Percentiles rank a stretch among this genome's conserved stretches.
Conservation (phyloP, 345 rosid genomes). For the Cardiospermum halicacabum region DNA sequence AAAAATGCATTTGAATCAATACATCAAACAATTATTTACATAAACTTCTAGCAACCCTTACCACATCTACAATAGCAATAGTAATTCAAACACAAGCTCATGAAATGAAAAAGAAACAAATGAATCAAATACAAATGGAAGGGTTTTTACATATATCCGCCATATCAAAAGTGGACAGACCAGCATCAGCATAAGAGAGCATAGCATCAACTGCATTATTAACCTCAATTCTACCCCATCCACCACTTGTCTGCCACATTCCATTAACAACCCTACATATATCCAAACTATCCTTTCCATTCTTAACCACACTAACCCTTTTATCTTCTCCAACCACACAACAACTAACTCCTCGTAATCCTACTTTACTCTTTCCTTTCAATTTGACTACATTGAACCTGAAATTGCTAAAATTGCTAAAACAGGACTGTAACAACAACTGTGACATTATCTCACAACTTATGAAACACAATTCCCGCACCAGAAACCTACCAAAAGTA, state of each 20-base stretch:
- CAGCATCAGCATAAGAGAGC: constrained; percentile 53
- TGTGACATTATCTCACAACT: constrained; percentile 23
- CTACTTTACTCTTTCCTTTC: constrained; percentile 17
- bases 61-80: too few species aligned
- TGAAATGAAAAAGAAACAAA: background rate
- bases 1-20: constrained; percentile 1
- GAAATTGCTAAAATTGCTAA: constrained; percentile 30
- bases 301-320: constrained; percentile 34
- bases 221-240: constrained; percentile 50
- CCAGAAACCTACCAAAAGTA: background rate
- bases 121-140: background rate
- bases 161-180: constrained; percentile 51
- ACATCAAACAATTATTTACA: background rate
- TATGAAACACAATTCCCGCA: background rate
- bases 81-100: too few species aligned
- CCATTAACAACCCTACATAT: constrained; percentile 58
- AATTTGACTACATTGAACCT: constrained; percentile 13
- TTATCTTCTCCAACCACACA: constrained; percentile 34
- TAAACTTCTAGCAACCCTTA: background rate
- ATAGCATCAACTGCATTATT: constrained; percentile 46
- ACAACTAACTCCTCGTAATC: constrained; percentile 16
- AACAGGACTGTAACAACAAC: constrained; percentile 20
- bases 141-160: constrained; percentile 51
- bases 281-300: constrained; percentile 47
- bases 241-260: constrained; percentile 68